These are phyloP conservation scores for Coniochaeta prunicola DNA, from an alignment of 2,329 filamentous ascomycete genomes.

Conservation along the genomic window DNA sequence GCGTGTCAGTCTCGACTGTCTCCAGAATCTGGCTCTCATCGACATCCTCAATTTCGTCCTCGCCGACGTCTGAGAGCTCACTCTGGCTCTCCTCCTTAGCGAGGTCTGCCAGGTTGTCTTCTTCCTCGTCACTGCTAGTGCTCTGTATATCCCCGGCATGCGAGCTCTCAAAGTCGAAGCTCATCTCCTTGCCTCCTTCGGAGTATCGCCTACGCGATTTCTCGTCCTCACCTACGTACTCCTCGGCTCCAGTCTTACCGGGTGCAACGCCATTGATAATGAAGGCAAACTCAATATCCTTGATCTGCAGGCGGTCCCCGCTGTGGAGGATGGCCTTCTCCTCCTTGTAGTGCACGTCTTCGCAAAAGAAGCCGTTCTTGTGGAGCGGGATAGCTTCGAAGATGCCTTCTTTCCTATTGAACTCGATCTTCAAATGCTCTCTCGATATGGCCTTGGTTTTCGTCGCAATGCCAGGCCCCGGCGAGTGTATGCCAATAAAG, in stretches of 20 bases:
- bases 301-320: conserved; percentile 63
- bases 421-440: conserved; percentile 65
- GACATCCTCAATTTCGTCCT: conserved; percentile 19
- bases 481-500: conserved; percentile 66
- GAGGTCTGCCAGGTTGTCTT: conserved; percentile 15
- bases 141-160: conserved; percentile 50
- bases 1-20: conserved; percentile 21
- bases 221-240: conserved; percentile 40
- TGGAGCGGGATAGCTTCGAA: conserved; percentile 59
- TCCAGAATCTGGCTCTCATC: conserved; percentile 22
- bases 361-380: conserved; percentile 62
- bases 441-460: conserved; percentile 69
- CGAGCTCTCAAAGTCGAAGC: conserved; percentile 62
- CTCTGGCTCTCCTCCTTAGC: conserved; percentile 21
- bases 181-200: conserved; percentile 62
- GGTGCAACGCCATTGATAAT: conserved; percentile 56
- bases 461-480: conserved; percentile 49
- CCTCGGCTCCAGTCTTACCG: conserved; percentile 52
- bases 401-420: conserved; percentile 52
- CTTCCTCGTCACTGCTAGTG: conserved; percentile 41
- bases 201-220: conserved; percentile 39
- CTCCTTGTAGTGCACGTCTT: conserved; percentile 51
- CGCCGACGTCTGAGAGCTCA: conserved; percentile 21
- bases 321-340: conserved; percentile 52
- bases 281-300: conserved; percentile 62